Conservation (phyloP, 306 rosid species). For the Trichosanthes cucumerina region DNA sequence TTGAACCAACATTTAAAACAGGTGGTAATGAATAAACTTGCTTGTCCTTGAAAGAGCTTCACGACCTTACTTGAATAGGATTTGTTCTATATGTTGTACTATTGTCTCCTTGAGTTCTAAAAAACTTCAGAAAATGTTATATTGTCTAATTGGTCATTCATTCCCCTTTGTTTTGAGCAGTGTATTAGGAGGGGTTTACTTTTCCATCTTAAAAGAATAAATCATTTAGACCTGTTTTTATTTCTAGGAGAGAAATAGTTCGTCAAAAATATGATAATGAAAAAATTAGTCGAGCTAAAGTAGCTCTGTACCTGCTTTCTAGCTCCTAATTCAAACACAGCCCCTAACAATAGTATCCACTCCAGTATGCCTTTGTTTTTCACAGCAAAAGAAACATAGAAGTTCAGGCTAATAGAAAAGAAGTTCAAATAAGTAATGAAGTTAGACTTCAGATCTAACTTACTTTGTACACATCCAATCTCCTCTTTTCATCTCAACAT, state of each 20-base stretch:
- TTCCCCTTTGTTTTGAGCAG: background rate
- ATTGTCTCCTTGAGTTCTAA: background rate
- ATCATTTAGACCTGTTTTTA: background rate
- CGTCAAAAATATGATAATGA: background rate
- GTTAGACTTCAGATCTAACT: constrained; percentile 24
- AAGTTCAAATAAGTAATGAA: background rate
- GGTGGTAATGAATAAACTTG: background rate
- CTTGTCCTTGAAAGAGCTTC: background rate
- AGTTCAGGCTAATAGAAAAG: background rate
- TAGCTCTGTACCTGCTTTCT: background rate
- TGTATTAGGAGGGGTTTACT: background rate
- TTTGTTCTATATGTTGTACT: too few species aligned
- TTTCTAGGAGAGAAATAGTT: background rate
- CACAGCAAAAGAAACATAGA: background rate
- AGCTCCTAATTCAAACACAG: background rate
- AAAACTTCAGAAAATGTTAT: background rate
- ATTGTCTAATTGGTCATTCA: background rate
- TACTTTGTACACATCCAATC: constrained; percentile 91
- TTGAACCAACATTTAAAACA: background rate
- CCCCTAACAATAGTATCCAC: background rate
- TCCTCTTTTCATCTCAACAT: constrained; percentile 61
- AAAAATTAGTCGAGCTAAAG: background rate
- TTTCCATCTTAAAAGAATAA: background rate
- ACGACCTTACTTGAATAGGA: too few species aligned
- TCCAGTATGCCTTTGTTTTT: background rate